Percentiles rank a stretch among this genome's conserved stretches.
Conservation (phyloP, 495 filamentous ascomycete genomes). For the Annulohypoxylon bovei region DNA sequence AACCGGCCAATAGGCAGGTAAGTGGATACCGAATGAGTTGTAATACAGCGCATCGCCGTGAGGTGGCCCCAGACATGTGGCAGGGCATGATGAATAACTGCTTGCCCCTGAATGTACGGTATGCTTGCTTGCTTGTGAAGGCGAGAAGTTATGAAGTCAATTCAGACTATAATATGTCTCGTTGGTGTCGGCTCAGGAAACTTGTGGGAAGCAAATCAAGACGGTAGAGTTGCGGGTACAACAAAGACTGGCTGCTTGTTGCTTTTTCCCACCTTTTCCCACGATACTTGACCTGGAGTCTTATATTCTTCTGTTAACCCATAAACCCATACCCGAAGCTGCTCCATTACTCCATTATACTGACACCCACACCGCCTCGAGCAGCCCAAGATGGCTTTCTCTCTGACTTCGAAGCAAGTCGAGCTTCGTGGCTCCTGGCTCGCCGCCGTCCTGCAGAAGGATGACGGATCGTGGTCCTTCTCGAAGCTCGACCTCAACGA, state of each 20-base stretch:
- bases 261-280: background rate
- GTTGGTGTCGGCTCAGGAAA: background rate
- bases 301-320: background rate
- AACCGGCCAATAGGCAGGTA: conserved; percentile 12
- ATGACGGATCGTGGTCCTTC: conserved; percentile 29
- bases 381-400: conserved; percentile 32
- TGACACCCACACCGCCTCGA: conserved; percentile 7
- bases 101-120: conserved; percentile 5
- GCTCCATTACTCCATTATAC: background rate
- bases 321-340: background rate
- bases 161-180: conserved; percentile 15
- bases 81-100: conserved; percentile 1
- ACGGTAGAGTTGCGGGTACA: conserved; percentile 2
- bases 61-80: conserved; percentile 13
- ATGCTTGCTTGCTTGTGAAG: no score
- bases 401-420: conserved; percentile 32
- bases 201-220: conserved; percentile 1
- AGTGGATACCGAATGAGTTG: conserved; percentile 1
- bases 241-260: background rate
- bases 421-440: conserved; percentile 35
- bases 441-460: conserved; percentile 22
- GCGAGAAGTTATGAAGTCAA: background rate
- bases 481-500: conserved; percentile 34
- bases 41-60: conserved; percentile 11
- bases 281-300: background rate